Evolutionary conservation across 805 yeast species (phyloP), one percentile per base, ranked within the genome.

Genomic region (Yamadazyma phyllophila): DNA sequence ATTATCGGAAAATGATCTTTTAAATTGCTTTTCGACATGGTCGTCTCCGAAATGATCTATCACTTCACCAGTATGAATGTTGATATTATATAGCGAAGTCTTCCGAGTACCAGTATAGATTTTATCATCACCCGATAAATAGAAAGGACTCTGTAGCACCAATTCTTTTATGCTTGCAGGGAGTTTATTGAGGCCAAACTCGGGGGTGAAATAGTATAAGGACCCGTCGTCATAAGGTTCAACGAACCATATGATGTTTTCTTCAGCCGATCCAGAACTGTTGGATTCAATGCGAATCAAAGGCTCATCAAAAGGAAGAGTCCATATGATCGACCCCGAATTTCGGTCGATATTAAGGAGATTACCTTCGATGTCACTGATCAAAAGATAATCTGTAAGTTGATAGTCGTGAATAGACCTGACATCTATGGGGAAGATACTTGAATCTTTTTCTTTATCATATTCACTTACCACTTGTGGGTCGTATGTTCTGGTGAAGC

Each of bases 201-300:
- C 79, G 13, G 82, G 81, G 12, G 87, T 82, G 64, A 92, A 92
- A 59, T 82, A 88, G 62, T 83, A 91, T 3, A 94, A 70, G 0
- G 83, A 71, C 1, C 99, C 99, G 47, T 87, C 96, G 4, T 82
- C 83, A 52, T 76, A 78, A 0, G 98, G 98, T 55, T 94, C 99
- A 1, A 94, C 92, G 43, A 92, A 83, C 92, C 97, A 87, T 0
- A 84, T 78, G 42, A 66, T 60, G 49, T 67, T 68, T 5, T 65
- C 50, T n/a, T 32, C 26, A n/a, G 20, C 34, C 12, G 45, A 33
- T 12, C 43, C 41, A 6, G 49, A 27, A 26, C 34, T 42, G 45
- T 63, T 63, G 13, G 67, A 52, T 49, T 54, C 63, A 5, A 71
- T 73, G 26, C 67, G 63, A 9, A 85, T 88, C 43, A 86, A 65